Evolutionary conservation across 148 eudicot genomes (phyloP), one percentile per base, ranked within the genome.

Genomic region (Rhododendron ferrugineum): DNA sequence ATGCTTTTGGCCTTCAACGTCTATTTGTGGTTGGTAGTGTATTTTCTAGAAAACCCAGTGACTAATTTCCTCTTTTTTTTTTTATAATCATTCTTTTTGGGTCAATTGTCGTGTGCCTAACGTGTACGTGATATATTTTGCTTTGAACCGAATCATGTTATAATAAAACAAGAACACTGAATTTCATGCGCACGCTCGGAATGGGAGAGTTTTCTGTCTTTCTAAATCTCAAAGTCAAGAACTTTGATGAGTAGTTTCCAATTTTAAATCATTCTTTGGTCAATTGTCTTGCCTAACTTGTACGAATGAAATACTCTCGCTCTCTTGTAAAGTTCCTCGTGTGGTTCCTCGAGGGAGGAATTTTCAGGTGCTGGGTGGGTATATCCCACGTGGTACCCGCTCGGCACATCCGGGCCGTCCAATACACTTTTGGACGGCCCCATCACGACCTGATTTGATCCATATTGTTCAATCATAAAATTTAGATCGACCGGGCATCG

Each of bases 21-120:
- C 28, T 76, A 76, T 76, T 76, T 20, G 79, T 76, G 18, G 50
- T 23, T 46, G 10, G 36, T 30, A 11, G 42, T 40, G 42, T 44
- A 4, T 78, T 20, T 78, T 78, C 80, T 78, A 46, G 32, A 44
- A 78, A 23, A 10, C 11, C 32, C 15, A 78, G 46, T 46, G 34
- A 78, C 32, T 20, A 42, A 78, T 18, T 78, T 37, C 80, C 26
- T 18, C 49, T 0, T n/a, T n/a, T n/a, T n/a, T n/a, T n/a, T n/a
- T n/a, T n/a, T n/a, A 76, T 44, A 18, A 42, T 44, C 49, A 74
- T 78, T 23, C 49, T 44, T 40, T 37, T 40, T 40, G 13, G 52
- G 54, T 78, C 54, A 78, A 44, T 78, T n/a, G 16, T 78, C 80
- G 15, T 78, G 32, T 78, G 32, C 80, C 80, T 78, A 44, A 37